Percentiles rank a stretch among this genome's conserved stretches.
These are phyloP conservation scores for Casuarina equisetifolia DNA, from an alignment of 306 rosid species.

Conservation along the genomic window DNA sequence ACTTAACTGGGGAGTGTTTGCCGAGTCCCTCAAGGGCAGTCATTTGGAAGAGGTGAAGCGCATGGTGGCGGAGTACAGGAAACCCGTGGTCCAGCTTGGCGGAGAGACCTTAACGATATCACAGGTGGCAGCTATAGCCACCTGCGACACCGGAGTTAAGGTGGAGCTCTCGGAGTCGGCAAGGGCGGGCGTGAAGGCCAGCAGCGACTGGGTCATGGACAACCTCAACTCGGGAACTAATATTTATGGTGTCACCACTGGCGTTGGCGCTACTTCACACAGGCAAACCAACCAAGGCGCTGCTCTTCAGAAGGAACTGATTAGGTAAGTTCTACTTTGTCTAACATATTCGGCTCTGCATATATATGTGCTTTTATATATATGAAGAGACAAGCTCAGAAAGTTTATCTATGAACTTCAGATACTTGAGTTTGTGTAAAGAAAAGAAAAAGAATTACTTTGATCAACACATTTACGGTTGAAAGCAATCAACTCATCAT, in stretches of 20 bases:
- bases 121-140: constrained; percentile 77
- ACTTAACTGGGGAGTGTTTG: constrained; percentile 65
- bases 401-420: no score
- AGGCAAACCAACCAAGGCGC: constrained; percentile 84
- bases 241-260: constrained; percentile 95
- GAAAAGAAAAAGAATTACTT: no score
- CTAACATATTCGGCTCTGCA: no score
- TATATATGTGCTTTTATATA: no score
- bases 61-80: constrained; percentile 78
- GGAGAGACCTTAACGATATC: constrained; percentile 69
- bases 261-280: constrained; percentile 90
- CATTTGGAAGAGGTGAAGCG: constrained; percentile 89
- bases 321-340: constrained; percentile 44
- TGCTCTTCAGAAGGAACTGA: constrained; percentile 86
- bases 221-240: constrained; percentile 72
- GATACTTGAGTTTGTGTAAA: no score
- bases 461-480: no score
- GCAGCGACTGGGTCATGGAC: constrained; percentile 93
- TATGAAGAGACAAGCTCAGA: no score
- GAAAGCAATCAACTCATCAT: no score
- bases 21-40: constrained; percentile 60
- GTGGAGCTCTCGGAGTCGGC: constrained; percentile 70
- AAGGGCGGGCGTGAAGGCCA: constrained; percentile 78
- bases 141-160: constrained; percentile 35
- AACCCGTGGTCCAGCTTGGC: constrained; percentile 59